Percentiles rank a stretch among this genome's conserved stretches.
Conservation (phyloP, 176 grass and related monocot genomes). For the Eleusine indica region DNA sequence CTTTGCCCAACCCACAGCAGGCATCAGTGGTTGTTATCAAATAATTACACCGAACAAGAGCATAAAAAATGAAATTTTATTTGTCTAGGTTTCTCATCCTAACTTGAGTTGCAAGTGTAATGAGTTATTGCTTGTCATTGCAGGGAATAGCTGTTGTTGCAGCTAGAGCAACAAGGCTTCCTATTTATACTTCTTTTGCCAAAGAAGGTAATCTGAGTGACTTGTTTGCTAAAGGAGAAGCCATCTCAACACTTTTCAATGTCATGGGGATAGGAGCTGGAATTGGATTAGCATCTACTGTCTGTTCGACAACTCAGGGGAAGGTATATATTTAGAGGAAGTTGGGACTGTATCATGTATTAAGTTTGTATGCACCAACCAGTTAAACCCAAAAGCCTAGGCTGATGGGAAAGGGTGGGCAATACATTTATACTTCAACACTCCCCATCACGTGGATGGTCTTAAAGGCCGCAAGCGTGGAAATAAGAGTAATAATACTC, state of each 20-base stretch:
- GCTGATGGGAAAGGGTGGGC: no score
- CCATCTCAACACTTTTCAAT: conserved; percentile 95
- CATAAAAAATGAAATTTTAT: conserved; percentile 18
- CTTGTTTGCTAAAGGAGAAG: conserved; percentile 97
- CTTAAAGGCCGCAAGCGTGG: no score
- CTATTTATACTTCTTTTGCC: conserved; percentile 96
- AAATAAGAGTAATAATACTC: no score
- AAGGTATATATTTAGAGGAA: conserved; percentile 59
- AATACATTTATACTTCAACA: no score
- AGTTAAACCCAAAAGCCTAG: no score
- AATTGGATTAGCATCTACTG: conserved; percentile 87
- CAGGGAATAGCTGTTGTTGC: conserved; percentile 95
- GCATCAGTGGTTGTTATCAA: not conserved
- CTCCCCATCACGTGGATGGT: no score
- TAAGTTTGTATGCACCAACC: no score
- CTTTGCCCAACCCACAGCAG: not conserved
- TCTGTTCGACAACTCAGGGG: conserved; percentile 88
- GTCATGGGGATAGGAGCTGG: conserved; percentile 83
- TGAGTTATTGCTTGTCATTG: conserved; percentile 18
- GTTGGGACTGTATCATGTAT: not conserved
- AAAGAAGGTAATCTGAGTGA: conserved; percentile 98
- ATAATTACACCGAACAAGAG: not conserved
- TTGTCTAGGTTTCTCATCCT: conserved; percentile 5
- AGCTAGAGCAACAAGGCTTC: conserved; percentile 85
- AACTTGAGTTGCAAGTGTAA: not conserved